Base-by-base conservation (phyloP, 805 yeast genomes). In the Candida peoriensis region DNA sequence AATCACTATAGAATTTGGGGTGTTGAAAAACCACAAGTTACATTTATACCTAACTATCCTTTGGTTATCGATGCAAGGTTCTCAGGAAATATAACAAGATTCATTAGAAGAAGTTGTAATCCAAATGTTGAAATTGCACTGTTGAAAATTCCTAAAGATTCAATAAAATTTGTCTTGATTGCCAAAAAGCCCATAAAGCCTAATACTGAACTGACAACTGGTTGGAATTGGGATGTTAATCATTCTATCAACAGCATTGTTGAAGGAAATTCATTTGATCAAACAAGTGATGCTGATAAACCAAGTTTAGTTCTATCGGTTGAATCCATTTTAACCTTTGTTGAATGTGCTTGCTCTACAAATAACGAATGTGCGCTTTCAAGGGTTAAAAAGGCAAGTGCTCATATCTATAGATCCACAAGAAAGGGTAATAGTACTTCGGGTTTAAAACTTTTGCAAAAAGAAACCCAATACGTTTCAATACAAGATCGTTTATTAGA, bases 171-270 rank as follows among this genome's bases (percentile, higher is more conserved):
- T 50, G 64, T 75, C 8, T 66, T 85, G 8, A 64, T 64, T 20
- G 74, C 96, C 0, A 57, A 68, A 1, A 69, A 64, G 31, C 73
- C 74, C 3, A 72, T 89, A 19, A 64, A 66, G 33, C 57, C 68
- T 8, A 87, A 77, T n/a, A 74, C 78, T 25, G 97, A 89, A 52
- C 58, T 90, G 15, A 71, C 89, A 0, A 57, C 87, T 8, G 74
- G 78, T 2, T 90, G 97, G 97, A 85, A 81, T 40, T 90, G 96
- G 95, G 95, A 88, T 52, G 53, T 59, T 4, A 43, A 63, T 13
- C 96, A 88, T 54, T 95, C 97, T 2, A 82, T 87, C 24, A 61
- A 64, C 34, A 68, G 69, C 43, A 64, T 72, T 18, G 57, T 62
- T 18, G 63, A 70, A n/a, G 55, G 61, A 20, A 43, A 58, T 49